These are phyloP conservation scores for Leccinum broughii DNA, from an alignment of 768 basidiomycete species.

Conservation along the genomic window DNA sequence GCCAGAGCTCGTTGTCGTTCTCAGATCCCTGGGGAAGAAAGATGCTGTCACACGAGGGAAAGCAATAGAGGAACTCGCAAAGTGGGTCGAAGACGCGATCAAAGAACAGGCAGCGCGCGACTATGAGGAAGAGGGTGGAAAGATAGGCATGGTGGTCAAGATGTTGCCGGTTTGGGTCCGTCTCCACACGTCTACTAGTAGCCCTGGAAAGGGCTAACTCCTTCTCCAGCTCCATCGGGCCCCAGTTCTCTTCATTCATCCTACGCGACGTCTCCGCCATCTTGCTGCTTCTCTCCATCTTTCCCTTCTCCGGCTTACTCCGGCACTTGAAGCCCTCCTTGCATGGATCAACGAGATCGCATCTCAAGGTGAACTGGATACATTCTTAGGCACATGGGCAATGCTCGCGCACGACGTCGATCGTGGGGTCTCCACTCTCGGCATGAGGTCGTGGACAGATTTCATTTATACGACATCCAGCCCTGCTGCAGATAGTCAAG, in stretches of 20 bases:
- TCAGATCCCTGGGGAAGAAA: conserved; percentile 85
- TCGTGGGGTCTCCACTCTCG: conserved; percentile 51
- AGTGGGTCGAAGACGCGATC: conserved; percentile 61
- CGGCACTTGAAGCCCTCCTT: conserved; percentile 49
- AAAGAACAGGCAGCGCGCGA: conserved; percentile 43
- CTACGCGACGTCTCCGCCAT: conserved; percentile 71
- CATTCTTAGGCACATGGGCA: conserved; percentile 71
- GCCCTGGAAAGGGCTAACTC: conserved; percentile 9
- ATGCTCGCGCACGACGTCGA: conserved; percentile 74
- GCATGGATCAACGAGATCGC: conserved; percentile 51
- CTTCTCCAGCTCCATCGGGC: conserved; percentile 74
- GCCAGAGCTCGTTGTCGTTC: conserved; percentile 78
- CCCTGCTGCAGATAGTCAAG: conserved; percentile 8
- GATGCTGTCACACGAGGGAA: conserved; percentile 80
- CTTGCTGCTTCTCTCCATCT: conserved; percentile 62
- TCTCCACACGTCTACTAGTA: conserved; percentile 2
- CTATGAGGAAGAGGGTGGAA: conserved; percentile 20
- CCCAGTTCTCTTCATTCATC: conserved; percentile 78
- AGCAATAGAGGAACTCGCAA: conserved; percentile 80
- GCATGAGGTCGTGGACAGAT: conserved; percentile 55
- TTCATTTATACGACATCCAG: conserved; percentile 22
- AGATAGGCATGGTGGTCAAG: conserved; percentile 40
- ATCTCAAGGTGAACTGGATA: conserved; percentile 50
- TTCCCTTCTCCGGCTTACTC: conserved; percentile 58
- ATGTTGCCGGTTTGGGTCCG: conserved; percentile 93